Evolutionary conservation across 805 yeast genomes (phyloP).

Genomic region (Cyberlindnera euphorbiiphila): DNA sequence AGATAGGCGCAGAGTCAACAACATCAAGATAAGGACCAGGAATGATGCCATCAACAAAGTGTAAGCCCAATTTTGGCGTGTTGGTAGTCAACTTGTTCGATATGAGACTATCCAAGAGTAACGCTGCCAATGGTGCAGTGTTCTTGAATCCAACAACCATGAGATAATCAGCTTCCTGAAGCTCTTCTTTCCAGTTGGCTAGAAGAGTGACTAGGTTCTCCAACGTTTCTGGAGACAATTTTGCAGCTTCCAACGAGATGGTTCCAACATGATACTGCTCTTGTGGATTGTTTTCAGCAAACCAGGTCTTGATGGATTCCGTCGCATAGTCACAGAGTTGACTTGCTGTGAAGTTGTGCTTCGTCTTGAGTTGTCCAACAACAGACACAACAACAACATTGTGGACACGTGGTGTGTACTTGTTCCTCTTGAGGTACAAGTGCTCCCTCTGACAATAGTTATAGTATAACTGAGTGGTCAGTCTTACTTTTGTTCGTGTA

Average conservation of each 20-base stretch:
- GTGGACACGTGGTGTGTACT: constrained; percentile 19
- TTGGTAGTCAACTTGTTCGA: constrained; percentile 24
- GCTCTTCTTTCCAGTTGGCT: constrained; percentile 44
- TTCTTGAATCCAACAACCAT: constrained; percentile 50
- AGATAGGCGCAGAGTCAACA: constrained; percentile 1
- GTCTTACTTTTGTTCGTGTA: constrained; percentile 31
- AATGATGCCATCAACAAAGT: constrained; percentile 36
- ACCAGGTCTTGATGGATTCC: constrained; percentile 29
- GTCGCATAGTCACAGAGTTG: constrained; percentile 28
- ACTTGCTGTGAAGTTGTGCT: constrained; percentile 10
- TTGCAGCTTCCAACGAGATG: constrained; percentile 35
- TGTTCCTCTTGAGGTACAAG: constrained; percentile 30
- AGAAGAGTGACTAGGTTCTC: constrained; percentile 43
- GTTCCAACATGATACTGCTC: constrained; percentile 21
- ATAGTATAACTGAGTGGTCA: constrained; percentile 35
- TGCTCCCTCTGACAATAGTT: constrained; percentile 35
- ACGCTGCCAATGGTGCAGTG: constrained; percentile 48
- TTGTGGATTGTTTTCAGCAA: constrained; percentile 1
- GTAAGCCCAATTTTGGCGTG: constrained; percentile 27
- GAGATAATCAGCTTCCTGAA: constrained; percentile 45
- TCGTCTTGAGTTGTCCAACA: constrained; percentile 30
- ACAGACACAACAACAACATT: constrained; percentile 31
- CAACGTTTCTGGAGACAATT: constrained; percentile 30
- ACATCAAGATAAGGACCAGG: constrained; percentile 39
- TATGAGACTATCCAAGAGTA: constrained; percentile 44